Percentiles rank a stretch among this genome's conserved stretches.
Evolutionary conservation across 345 rosid genomes (phyloP).

Genomic region (Mercurialis annua): DNA sequence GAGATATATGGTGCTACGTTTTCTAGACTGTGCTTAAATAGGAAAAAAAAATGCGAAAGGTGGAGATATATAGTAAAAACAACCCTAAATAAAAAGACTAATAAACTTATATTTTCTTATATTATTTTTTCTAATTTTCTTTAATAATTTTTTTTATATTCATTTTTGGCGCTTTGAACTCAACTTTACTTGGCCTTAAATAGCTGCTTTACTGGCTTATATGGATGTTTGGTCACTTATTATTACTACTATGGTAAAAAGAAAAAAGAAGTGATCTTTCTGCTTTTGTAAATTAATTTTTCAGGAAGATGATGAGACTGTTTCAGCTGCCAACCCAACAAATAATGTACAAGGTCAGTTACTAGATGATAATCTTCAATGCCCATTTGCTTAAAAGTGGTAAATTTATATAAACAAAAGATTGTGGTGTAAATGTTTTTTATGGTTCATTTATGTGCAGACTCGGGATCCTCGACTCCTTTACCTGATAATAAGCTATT

Average conservation of each 20-base stretch:
- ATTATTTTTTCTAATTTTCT: slow-evolving; percentile 24
- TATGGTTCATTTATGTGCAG: slow-evolving; percentile 6
- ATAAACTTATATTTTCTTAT: not conserved
- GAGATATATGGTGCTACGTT: too few species aligned
- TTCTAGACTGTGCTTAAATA: too few species aligned
- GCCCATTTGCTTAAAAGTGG: slow-evolving; percentile 18
- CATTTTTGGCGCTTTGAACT: slow-evolving; percentile 34
- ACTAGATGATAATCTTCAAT: slow-evolving; percentile 5
- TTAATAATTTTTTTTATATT: slow-evolving; percentile 22
- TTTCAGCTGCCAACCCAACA: slow-evolving; percentile 34
- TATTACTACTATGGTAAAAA: slow-evolving; percentile 7
- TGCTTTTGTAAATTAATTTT: slow-evolving; percentile 14
- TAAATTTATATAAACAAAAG: slow-evolving; percentile 5
- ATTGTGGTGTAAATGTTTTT: slow-evolving; percentile 1
- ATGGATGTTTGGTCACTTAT: too few species aligned
- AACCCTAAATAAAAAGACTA: too few species aligned
- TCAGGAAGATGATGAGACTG: slow-evolving; percentile 43
- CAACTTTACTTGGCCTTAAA: not conserved
- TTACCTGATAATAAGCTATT: slow-evolving; percentile 30
- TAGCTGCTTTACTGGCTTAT: too few species aligned
- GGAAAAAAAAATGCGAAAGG: too few species aligned
- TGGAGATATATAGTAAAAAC: too few species aligned
- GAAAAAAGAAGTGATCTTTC: slow-evolving; percentile 7
- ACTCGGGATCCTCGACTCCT: slow-evolving; percentile 21
- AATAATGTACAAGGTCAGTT: slow-evolving; percentile 41